Base-by-base conservation (phyloP, 495 filamentous ascomycete genomes). In the Haplographium delicatum region DNA sequence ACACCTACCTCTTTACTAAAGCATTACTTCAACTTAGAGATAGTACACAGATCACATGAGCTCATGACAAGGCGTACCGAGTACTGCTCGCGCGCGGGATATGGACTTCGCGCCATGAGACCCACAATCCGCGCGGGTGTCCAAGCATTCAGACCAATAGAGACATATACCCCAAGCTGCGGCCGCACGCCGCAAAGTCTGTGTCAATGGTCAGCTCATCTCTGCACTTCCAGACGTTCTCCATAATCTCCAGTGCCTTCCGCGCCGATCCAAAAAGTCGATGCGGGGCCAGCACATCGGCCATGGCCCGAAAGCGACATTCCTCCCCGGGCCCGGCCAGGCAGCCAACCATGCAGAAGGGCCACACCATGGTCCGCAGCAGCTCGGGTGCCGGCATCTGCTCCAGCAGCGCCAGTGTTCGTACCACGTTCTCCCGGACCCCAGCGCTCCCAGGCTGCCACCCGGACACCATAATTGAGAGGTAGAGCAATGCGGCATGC, bases 391-490 rank as follows among this genome's bases (percentile, higher is more conserved):
- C 47, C 22, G 53, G 50, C 22, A 54, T 54, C 9, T 51, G 53
- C 20, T 44, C 33, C 10, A 67, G 38, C 37, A 67, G 63, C 46
- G 50, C 53, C 13, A 67, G 40, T 5, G 58, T 53, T 46, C 38
- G 51, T 34, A 26, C 38, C 2, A 71, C 66, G 54, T 69, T 54
- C 26, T 65, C 37, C 6, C 54, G 62, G 16, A 68, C 56, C 6
- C 63, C 66, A 40, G 30, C 44, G 49, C 50, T 63, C 3, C 58
- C 54, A 27, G 66, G 63, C 57, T 80, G 74, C 73, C 73, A 80
- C 27, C 76, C 76, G 9, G 69, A 74, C 1, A 77, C 65, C 5
- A 78, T 73, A 15, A 76, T 63, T 24, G 41, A 65, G 13, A 78
- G 64, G 51, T 78, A 80, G 8, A 74, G 49, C 9, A 78, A 59